A percentile compares a stretch with the other conserved stretches of the same genome.
phyloP scores from a whole-genome alignment of 2,329 filamentous ascomycete genomes.

The Hypoxylon sp. region DNA sequence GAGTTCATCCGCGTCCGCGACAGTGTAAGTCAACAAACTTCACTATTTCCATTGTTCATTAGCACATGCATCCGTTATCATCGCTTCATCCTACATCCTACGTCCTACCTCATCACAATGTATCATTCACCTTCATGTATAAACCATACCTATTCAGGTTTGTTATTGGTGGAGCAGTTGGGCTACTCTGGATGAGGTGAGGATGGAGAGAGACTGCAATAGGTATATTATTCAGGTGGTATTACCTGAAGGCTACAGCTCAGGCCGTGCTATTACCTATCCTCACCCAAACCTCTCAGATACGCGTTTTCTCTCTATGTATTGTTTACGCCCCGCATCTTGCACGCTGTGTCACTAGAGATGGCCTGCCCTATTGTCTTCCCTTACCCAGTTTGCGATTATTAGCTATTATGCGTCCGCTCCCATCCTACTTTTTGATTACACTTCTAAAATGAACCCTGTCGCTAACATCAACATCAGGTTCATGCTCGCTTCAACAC shows the following conservation, averaged over 20 bases:
- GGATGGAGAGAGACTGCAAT: neutral
- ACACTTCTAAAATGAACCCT: neutral
- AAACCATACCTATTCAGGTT: conserved; percentile 18
- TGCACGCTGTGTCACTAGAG: neutral
- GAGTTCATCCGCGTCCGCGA: conserved; percentile 86
- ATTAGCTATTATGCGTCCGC: neutral
- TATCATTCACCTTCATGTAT: neutral
- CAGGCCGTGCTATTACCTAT: neutral
- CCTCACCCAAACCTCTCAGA: neutral
- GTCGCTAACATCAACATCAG: conserved; percentile 64
- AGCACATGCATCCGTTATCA: conserved; percentile 28
- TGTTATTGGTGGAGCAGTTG: neutral
- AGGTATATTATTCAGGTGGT: conserved; percentile 6
- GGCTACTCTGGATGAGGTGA: neutral
- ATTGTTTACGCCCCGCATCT: conserved; percentile 13
- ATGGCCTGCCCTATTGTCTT: conserved; percentile 3
- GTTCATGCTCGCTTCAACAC: conserved; percentile 83
- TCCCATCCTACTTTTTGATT: neutral
- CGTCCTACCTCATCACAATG: neutral
- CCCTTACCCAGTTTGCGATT: neutral
- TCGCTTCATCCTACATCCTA: neutral
- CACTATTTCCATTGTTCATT: conserved; percentile 22
- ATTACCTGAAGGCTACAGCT: neutral
- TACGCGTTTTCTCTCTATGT: conserved; percentile 5
- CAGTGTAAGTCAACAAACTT: conserved; percentile 72